Base-by-base conservation (phyloP, 2,329 filamentous ascomycete species). In the Sporothrix inflata region DNA sequence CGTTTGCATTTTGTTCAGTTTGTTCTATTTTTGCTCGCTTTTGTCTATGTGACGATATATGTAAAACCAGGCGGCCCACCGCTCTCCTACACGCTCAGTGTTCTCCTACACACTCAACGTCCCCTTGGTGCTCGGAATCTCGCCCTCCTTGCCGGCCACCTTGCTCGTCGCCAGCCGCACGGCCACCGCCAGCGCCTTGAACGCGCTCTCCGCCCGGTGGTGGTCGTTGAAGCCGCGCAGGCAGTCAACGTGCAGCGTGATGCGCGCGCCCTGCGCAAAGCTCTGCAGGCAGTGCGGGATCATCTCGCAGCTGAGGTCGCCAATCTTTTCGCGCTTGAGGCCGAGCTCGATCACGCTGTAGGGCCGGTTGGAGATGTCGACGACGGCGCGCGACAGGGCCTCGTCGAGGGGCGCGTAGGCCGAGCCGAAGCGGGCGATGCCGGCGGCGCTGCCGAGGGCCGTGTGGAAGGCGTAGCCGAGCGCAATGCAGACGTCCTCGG, bases 161-260 rank as follows among this genome's bases (percentile, higher is more conserved):
- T 89, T 87, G 68, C 88, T 87, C 66, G 91, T 95, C 11, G 96
- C 96, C 81, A 88, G 88, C 77, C 91, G 87, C 71, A 97, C 87
- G 8, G 96, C 96, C 60, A 98, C 90, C 0, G 96, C 96, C 76
- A 98, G 83, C 63, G 96, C 96, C 88, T 99, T 99, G 83, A 99
- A 98, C 19, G 95, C 96, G 80, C 92, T 96, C 88, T 98, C 96
- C 11, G 96, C 94, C 73, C 94, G 87, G 84, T 98, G 96, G 83
- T 98, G 96, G 83, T 98, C 96, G 82, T 98, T 99, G 74, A 92
- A 89, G 69, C 96, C 96, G 75, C 94, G 89, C 72, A 97, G 83
- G 82, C 93, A 97, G 83, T 98, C 94, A 73, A 99, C 93, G 84
- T 99, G 96, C 79, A 98, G 84, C n/a, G 96, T 99, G 70, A 98